These are phyloP conservation scores for Acacia acuminata DNA, from an alignment of 306 rosid genomes.

Conservation along the genomic window DNA sequence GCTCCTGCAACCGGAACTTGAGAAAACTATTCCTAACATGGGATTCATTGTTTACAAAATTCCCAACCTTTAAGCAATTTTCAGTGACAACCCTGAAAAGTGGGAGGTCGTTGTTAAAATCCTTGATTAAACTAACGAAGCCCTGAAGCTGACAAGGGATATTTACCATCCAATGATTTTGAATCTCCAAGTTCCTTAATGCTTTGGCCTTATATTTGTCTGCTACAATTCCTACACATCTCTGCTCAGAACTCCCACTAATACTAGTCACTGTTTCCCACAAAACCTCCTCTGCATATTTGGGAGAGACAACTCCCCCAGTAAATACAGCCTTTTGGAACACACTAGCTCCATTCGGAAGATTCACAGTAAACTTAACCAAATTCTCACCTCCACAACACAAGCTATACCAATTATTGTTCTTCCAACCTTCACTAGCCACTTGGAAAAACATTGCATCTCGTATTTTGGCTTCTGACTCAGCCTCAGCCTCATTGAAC, in stretches of 20 bases:
- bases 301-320: slow-evolving; percentile 55
- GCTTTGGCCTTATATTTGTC: slow-evolving; percentile 84
- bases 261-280: slow-evolving; percentile 56
- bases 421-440: slow-evolving; percentile 74
- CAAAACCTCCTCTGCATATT: slow-evolving; percentile 80
- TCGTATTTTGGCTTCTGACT: slow-evolving; percentile 70
- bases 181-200: slow-evolving; percentile 75
- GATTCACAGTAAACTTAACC: slow-evolving; percentile 66
- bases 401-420: slow-evolving; percentile 37
- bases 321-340: slow-evolving; percentile 63
- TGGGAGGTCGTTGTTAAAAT: slow-evolving; percentile 63
- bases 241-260: slow-evolving; percentile 57
- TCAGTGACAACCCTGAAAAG: slow-evolving; percentile 71
- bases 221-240: slow-evolving; percentile 76
- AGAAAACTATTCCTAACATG: slow-evolving; percentile 60
- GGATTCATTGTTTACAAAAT: slow-evolving; percentile 58
- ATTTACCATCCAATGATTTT: slow-evolving; percentile 91
- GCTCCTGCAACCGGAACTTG: slow-evolving; percentile 63
- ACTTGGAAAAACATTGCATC: slow-evolving; percentile 80
- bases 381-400: slow-evolving; percentile 60
- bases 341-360: slow-evolving; percentile 75
- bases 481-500: slow-evolving; percentile 58
- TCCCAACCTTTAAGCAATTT: slow-evolving; percentile 65
- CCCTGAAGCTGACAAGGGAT: slow-evolving; percentile 84
- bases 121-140: slow-evolving; percentile 72